A percentile compares a stretch with the other conserved stretches of the same genome.
These are phyloP conservation scores for Inga oerstediana DNA, from an alignment of 306 rosid species.

Conservation along the genomic window DNA sequence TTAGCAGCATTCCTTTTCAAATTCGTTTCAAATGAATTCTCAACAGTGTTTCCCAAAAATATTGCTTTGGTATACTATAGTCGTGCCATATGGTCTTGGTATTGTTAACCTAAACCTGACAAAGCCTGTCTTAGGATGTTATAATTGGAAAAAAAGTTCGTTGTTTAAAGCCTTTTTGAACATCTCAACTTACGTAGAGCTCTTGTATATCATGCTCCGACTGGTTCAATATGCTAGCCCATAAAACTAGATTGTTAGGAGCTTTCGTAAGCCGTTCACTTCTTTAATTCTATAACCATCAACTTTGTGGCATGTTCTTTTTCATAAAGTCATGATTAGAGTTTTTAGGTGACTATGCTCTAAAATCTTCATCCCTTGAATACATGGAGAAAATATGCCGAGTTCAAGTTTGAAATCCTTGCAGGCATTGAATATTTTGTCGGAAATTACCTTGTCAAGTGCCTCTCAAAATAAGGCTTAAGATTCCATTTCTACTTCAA, in stretches of 20 bases:
- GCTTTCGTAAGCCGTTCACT: background rate
- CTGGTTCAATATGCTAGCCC: background rate
- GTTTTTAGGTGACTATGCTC: constrained; percentile 4
- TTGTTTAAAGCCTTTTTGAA: background rate
- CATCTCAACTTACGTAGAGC: background rate
- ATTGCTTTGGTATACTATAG: background rate
- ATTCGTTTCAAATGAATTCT: background rate
- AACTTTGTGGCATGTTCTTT: background rate
- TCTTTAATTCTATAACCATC: background rate
- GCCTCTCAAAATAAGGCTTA: background rate
- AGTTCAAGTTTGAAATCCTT: constrained; percentile 4
- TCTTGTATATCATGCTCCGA: background rate
- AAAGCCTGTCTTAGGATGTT: background rate
- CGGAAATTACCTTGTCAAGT: background rate
- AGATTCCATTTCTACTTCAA: background rate
- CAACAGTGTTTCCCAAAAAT: constrained; percentile 2
- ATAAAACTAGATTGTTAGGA: background rate
- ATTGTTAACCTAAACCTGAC: constrained; percentile 7
- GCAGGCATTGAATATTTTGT: background rate
- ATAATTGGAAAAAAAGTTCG: background rate
- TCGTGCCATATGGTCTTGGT: background rate
- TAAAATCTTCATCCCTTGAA: background rate
- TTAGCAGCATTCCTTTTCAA: constrained; percentile 1
- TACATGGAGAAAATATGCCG: background rate
- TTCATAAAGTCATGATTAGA: background rate